Conservation (phyloP, 768 basidiomycete genomes). For the Lactifluus pinguis region DNA sequence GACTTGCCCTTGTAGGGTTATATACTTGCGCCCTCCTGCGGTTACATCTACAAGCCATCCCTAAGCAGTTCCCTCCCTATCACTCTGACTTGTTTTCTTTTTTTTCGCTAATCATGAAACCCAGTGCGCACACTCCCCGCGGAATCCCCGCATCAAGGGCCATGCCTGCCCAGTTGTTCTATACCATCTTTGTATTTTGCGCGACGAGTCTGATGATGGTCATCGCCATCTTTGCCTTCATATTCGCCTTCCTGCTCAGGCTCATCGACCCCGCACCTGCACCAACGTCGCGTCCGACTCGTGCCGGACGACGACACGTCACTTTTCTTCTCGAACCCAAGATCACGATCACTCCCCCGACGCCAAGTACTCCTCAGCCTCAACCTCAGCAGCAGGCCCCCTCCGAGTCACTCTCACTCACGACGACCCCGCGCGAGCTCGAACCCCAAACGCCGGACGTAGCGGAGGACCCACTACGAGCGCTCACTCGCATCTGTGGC, state of each 20-base stretch:
- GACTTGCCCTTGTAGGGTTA: slow-evolving; percentile 2
- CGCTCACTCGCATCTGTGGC: slow-evolving; percentile 2
- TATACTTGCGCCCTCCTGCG: slow-evolving; percentile 6
- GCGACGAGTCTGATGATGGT: slow-evolving; percentile 1
- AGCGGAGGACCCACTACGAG: slow-evolving; percentile 8
- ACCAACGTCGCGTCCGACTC: background rate
- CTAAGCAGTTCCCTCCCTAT: background rate
- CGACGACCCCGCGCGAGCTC: slow-evolving; percentile 7
- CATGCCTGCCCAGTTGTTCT: background rate
- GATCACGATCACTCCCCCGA: background rate
- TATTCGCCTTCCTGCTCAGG: slow-evolving; percentile 3
- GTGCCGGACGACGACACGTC: background rate
- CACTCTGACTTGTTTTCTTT: no score
- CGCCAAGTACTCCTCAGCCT: background rate
- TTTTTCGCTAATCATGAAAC: background rate
- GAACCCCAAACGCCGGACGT: slow-evolving; percentile 8
- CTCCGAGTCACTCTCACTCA: slow-evolving; percentile 9
- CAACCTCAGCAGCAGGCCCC: no score
- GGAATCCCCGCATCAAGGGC: background rate
- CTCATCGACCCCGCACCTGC: background rate
- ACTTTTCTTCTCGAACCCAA: background rate
- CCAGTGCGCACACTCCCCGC: background rate
- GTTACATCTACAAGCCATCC: background rate
- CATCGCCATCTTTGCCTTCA: background rate
- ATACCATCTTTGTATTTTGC: slow-evolving; percentile 1